Conservation (phyloP, 2,329 filamentous ascomycete genomes). For the Eutypella sp. region DNA sequence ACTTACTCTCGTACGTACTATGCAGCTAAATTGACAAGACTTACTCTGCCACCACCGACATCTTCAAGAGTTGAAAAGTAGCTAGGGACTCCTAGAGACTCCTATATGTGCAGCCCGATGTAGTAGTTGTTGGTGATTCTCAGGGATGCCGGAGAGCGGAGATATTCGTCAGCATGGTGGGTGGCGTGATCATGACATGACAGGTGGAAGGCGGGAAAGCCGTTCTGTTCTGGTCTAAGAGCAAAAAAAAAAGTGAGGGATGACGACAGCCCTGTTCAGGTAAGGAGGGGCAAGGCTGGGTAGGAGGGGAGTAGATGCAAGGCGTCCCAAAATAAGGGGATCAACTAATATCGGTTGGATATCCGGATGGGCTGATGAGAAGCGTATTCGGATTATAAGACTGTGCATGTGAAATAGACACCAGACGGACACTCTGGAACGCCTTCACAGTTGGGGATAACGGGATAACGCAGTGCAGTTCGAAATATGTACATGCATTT, state of each 20-base stretch:
- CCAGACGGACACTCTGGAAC: no score
- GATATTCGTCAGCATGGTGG: not conserved
- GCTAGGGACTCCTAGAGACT: not conserved
- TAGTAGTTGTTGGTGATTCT: not conserved
- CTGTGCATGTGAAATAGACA: no score
- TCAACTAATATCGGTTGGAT: not conserved
- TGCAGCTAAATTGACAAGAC: slow-evolving; percentile 22
- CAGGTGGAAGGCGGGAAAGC: not conserved
- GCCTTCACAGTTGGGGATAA: no score
- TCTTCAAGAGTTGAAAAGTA: slow-evolving; percentile 15
- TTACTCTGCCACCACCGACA: slow-evolving; percentile 47
- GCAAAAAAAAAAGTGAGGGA: no score
- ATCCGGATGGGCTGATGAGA: not conserved
- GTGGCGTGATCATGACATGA: not conserved
- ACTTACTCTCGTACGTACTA: not conserved
- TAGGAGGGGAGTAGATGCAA: not conserved
- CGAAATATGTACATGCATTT: no score
- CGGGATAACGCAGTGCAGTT: no score
- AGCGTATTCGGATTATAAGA: not conserved
- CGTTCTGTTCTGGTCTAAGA: not conserved
- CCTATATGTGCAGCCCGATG: no score
- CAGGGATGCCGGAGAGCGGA: not conserved
- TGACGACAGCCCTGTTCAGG: not conserved
- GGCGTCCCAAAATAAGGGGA: not conserved
- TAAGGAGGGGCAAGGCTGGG: no score